Evolutionary conservation across 148 eudicot genomes (phyloP), one percentile per base, ranked within the genome.

Genomic region (Chenopodium album): DNA sequence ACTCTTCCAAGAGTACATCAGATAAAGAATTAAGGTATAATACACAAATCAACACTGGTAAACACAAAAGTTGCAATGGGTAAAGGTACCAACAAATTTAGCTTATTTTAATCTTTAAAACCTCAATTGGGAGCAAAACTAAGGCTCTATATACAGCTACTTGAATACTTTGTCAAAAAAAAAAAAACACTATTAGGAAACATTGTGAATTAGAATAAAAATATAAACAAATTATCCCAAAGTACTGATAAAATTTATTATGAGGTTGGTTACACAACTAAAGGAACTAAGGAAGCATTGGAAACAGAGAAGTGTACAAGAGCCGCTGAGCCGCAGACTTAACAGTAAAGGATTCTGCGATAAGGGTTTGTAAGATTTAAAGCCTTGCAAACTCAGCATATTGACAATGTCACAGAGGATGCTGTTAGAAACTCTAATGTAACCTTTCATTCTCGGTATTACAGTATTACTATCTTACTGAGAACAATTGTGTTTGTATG

Each of bases 341-440:
- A 16, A 28, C 47, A 72, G 2, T 44, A 20, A 22, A 71, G 29
- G 75, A 7, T 10, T 71, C 13, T 41, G 28, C 50, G 20, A 29
- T 44, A 72, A 2, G 46, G 26, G 9, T 3, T 62, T 5, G 16
- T 62, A 62, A 62, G 9, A 20, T n/a, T n/a, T 7, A 20, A 62
- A n/a, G 66, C 66, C 71, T 13, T 26, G 71, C 71, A 66, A 66
- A 66, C 71, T 66, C 71, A 66, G 3, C 71, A 26, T 29, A 66
- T 66, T 66, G 71, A 66, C 68, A 41, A 41, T 41, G 44, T 41
- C 44, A 41, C 44, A 64, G 29, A 64, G 29, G 7, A 64, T 2
- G 29, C 11, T 4, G 31, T 29, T 64, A 22, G 54, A 23, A 64
- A 9, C 31, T 65, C 47, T n/a, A 62, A 1, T 13, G 44, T 10